phyloP scores from a whole-genome alignment of 345 rosid genomes.

The Gossypium raimondii region DNA sequence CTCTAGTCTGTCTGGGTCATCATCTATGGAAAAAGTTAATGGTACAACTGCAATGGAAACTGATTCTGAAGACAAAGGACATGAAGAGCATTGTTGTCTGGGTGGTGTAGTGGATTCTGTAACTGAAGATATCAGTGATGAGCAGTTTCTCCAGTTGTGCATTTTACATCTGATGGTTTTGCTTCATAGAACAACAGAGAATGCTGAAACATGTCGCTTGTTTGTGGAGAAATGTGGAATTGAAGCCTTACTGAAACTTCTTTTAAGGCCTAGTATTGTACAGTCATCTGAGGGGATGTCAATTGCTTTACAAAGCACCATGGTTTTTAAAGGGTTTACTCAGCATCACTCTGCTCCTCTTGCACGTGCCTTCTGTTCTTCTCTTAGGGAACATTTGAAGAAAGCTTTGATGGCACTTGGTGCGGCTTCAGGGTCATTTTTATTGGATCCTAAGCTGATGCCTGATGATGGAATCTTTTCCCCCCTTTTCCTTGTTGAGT shows the following conservation, averaged over 20 bases:
- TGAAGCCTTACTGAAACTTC: conserved; percentile 81
- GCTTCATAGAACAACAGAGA: conserved; percentile 82
- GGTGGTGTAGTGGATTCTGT: conserved; percentile 41
- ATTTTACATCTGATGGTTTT: conserved; percentile 90
- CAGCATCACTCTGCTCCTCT: conserved; percentile 90
- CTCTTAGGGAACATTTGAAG: conserved; percentile 72
- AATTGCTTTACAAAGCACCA: conserved; percentile 91
- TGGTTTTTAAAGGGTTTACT: conserved; percentile 95
- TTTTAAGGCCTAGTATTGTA: conserved; percentile 76
- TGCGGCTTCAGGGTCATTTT: conserved; percentile 51
- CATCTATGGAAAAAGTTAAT: conserved; percentile 37
- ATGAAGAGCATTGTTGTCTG: conserved; percentile 38
- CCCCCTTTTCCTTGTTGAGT: conserved; percentile 84
- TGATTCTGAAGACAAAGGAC: conserved; percentile 71
- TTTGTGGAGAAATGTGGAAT: conserved; percentile 97
- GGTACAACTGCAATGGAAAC: conserved; percentile 77
- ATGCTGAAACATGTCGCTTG: conserved; percentile 82
- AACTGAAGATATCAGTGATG: conserved; percentile 57
- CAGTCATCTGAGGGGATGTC: conserved; percentile 96
- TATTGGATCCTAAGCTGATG: conserved; percentile 58
- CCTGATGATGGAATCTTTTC: conserved; percentile 65
- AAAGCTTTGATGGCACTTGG: conserved; percentile 60
- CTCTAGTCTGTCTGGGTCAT: conserved; percentile 36
- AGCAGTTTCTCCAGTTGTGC: conserved; percentile 79
- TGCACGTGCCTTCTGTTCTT: conserved; percentile 79